Percentiles rank a stretch among this genome's conserved stretches.
These are phyloP conservation scores for Tillandsia leiboldiana DNA, from an alignment of 176 grass and related monocot genomes.

Conservation along the genomic window DNA sequence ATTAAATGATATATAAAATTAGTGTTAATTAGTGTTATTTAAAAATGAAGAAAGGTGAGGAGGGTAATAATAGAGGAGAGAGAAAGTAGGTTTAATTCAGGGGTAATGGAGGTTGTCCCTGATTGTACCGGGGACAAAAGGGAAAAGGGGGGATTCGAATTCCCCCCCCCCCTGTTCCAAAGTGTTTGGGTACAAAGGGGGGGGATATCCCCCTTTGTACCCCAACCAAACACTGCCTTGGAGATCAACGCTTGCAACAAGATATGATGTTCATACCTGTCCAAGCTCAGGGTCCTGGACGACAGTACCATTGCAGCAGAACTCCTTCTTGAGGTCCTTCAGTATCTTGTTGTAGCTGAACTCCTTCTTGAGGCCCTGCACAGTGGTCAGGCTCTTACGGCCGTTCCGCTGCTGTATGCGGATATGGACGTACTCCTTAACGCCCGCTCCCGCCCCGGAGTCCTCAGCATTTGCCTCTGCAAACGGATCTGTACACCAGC, in stretches of 20 bases:
- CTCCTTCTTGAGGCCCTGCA: conserved; percentile 90
- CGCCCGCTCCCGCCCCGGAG: conserved; percentile 67
- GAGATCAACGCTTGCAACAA: not conserved
- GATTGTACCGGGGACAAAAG: too few relatives aligned
- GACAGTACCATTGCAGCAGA: conserved; percentile 99
- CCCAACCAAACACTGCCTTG: too few relatives aligned
- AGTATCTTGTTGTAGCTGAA: conserved; percentile 97
- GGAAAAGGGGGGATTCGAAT: too few relatives aligned
- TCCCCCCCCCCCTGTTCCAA: too few relatives aligned
- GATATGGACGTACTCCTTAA: conserved; percentile 95
- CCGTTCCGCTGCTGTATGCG: conserved; percentile 95
- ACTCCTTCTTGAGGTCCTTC: conserved; percentile 97
- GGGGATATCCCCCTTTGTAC: too few relatives aligned
- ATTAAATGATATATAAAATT: too few relatives aligned
- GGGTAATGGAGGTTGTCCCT: too few relatives aligned
- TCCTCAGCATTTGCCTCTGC: conserved; percentile 99
- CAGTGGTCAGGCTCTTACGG: conserved; percentile 94
- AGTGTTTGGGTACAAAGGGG: too few relatives aligned
- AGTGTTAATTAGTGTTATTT: too few relatives aligned
- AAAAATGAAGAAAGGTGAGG: too few relatives aligned
- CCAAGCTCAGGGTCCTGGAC: conserved; percentile 97
- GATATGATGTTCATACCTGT: conserved; percentile 35
- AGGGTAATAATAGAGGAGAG: too few relatives aligned
- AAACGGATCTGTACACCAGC: conserved; percentile 61
- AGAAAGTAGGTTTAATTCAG: too few relatives aligned